Conservation (phyloP, 495 filamentous ascomycete genomes). For the Trypethelium eluteriae region DNA sequence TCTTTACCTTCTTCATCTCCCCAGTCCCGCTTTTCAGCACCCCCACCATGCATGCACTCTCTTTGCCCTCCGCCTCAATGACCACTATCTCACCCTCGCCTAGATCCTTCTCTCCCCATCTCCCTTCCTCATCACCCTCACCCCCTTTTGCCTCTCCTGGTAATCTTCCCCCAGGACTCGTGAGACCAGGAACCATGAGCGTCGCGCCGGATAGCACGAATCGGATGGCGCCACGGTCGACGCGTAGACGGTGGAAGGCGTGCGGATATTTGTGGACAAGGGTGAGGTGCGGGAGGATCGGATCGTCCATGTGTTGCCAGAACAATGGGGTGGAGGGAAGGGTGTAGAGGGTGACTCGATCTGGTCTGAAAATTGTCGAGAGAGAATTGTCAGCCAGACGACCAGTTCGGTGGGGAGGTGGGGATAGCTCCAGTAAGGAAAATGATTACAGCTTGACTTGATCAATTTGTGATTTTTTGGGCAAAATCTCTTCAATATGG, state of each 20-base stretch:
- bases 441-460: conserved; percentile 64
- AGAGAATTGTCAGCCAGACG: neutral
- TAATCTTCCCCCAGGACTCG: conserved; percentile 67
- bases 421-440: conserved; percentile 12
- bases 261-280: conserved; percentile 49
- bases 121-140: conserved; percentile 36
- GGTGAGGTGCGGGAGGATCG: conserved; percentile 61
- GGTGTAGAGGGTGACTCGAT: conserved; percentile 78
- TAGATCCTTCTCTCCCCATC: conserved; percentile 46
- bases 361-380: conserved; percentile 50
- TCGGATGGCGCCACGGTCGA: conserved; percentile 91
- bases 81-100: conserved; percentile 75
- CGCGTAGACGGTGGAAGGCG: conserved; percentile 58
- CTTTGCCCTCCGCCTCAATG: conserved; percentile 87
- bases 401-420: conserved; percentile 11
- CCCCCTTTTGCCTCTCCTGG: conserved; percentile 48
- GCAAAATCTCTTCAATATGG: conserved; percentile 88
- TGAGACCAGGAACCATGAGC: conserved; percentile 91
- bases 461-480: conserved; percentile 90
- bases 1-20: conserved; percentile 87
- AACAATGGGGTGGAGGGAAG: conserved; percentile 70
- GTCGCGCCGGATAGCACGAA: conserved; percentile 90
- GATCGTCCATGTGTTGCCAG: conserved; percentile 80
- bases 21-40: conserved; percentile 77
- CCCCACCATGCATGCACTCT: conserved; percentile 82